A percentile compares a stretch with the other conserved stretches of the same genome.
phyloP scores from a whole-genome alignment of 2,329 filamentous ascomycete genomes.

The Alternaria viburni region DNA sequence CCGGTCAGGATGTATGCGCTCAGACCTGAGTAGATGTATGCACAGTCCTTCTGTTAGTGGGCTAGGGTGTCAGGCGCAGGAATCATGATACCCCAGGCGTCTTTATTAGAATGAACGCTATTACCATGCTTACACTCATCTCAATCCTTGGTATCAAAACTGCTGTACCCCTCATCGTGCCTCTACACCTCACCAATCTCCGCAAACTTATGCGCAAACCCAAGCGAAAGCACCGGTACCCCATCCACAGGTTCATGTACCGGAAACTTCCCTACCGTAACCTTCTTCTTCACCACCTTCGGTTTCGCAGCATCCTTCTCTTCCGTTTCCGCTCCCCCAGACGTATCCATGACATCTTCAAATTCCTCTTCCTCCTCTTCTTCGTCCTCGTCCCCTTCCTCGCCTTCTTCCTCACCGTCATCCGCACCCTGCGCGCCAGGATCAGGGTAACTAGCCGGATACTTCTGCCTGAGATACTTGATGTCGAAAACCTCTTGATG shows the following conservation, averaged over 20 bases:
- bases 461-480: conserved; percentile 17
- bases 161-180: background rate
- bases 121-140: background rate
- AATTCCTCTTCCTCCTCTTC: conserved; percentile 27
- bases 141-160: conserved; percentile 1
- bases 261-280: conserved; percentile 3
- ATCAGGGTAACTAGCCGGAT: conserved; percentile 6
- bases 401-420: conserved; percentile 19
- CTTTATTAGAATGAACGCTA: background rate
- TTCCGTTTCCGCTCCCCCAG: conserved; percentile 7
- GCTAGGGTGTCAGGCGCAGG: conserved; percentile 1
- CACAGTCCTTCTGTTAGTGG: background rate
- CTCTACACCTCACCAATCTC: conserved; percentile 22
- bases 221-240: conserved; percentile 28
- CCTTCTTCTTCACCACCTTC: conserved; percentile 10
- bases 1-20: conserved; percentile 82
- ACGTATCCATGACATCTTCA: conserved; percentile 27
- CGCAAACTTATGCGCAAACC: conserved; percentile 33
- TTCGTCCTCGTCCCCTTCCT: conserved; percentile 20
- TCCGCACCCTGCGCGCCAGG: conserved; percentile 8
- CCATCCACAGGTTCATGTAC: conserved; percentile 22
- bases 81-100: conserved; percentile 9
- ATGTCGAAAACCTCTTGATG: conserved; percentile 28
- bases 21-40: conserved; percentile 54
- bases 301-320: conserved; percentile 8